Conservation (phyloP, 2,329 filamentous ascomycete species). For the Escovopsis sp. region DNA sequence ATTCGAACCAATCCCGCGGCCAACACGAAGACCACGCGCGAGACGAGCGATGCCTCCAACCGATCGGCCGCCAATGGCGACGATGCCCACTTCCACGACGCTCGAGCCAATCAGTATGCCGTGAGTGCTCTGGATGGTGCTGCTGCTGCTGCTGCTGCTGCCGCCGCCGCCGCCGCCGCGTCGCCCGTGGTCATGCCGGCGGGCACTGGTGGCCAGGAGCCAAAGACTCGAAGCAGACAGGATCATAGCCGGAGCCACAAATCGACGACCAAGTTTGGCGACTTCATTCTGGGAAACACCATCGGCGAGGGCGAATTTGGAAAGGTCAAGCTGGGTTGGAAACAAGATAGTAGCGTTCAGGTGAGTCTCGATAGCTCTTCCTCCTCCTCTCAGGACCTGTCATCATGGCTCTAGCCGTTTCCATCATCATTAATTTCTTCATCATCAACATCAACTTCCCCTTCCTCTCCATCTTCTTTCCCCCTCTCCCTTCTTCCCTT, state of each 20-base stretch:
- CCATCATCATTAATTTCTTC: neutral
- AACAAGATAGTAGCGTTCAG: constrained; percentile 81
- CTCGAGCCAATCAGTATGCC: constrained; percentile 10
- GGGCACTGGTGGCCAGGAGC: constrained; percentile 30
- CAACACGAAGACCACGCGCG: constrained; percentile 47
- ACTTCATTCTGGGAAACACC: constrained; percentile 90
- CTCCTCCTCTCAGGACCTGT: neutral
- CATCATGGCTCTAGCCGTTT: no score
- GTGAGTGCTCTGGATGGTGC: constrained; percentile 9
- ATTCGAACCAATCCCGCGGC: constrained; percentile 28
- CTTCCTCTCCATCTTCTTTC: no score
- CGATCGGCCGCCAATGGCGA: constrained; percentile 41
- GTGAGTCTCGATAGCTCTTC: constrained; percentile 24
- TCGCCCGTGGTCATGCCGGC: constrained; percentile 29
- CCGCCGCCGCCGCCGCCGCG: constrained; percentile 26
- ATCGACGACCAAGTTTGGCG: constrained; percentile 67
- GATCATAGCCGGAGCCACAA: constrained; percentile 46
- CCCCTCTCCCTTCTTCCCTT: no score
- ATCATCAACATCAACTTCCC: neutral
- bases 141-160: no score
- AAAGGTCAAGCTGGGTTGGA: constrained; percentile 98
- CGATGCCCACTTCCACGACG: constrained; percentile 16
- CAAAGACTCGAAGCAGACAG: constrained; percentile 42
- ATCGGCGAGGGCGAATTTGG: constrained; percentile 97
- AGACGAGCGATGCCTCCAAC: constrained; percentile 68